phyloP scores from a whole-genome alignment of 2,329 filamentous ascomycete genomes.

The Aquanectria penicillioides region DNA sequence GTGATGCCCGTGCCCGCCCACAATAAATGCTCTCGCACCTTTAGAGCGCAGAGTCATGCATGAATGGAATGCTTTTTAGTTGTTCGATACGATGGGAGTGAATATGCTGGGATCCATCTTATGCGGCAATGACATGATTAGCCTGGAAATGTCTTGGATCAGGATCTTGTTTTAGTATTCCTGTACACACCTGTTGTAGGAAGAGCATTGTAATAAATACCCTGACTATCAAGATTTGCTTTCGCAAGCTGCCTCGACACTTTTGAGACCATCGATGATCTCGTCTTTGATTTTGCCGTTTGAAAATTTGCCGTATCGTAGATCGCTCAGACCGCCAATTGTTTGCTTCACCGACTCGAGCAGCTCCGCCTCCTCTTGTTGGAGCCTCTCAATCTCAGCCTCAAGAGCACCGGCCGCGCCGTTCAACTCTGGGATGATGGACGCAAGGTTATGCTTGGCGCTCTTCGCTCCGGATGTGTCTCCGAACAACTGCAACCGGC shows the following conservation, averaged over 20 bases:
- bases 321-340: slow-evolving; percentile 80
- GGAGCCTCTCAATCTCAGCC: slow-evolving; percentile 71
- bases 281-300: slow-evolving; percentile 72
- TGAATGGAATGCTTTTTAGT: slow-evolving; percentile 16
- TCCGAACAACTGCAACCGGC: slow-evolving; percentile 65
- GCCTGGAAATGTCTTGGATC: slow-evolving; percentile 21
- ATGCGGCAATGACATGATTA: slow-evolving; percentile 25
- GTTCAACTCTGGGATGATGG: slow-evolving; percentile 76
- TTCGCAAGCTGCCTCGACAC: slow-evolving; percentile 68
- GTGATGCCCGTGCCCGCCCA: slow-evolving; percentile 17
- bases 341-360: slow-evolving; percentile 70
- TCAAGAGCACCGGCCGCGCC: slow-evolving; percentile 73
- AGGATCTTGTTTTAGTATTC: slow-evolving; percentile 27
- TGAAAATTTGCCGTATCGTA: slow-evolving; percentile 81
- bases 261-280: slow-evolving; percentile 71
- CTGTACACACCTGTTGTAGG: slow-evolving; percentile 25
- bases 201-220: slow-evolving; percentile 31
- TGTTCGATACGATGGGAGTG: slow-evolving; percentile 21
- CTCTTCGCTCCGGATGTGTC: slow-evolving; percentile 54
- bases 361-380: slow-evolving; percentile 70
- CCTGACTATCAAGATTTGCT: slow-evolving; percentile 48
- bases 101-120: slow-evolving; percentile 25
- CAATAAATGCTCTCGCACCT: slow-evolving; percentile 27
- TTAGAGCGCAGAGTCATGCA: slow-evolving; percentile 17
- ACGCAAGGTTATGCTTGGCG: slow-evolving; percentile 68